These are phyloP conservation scores for Excoecaria agallocha DNA, from an alignment of 345 rosid genomes.

Conservation along the genomic window DNA sequence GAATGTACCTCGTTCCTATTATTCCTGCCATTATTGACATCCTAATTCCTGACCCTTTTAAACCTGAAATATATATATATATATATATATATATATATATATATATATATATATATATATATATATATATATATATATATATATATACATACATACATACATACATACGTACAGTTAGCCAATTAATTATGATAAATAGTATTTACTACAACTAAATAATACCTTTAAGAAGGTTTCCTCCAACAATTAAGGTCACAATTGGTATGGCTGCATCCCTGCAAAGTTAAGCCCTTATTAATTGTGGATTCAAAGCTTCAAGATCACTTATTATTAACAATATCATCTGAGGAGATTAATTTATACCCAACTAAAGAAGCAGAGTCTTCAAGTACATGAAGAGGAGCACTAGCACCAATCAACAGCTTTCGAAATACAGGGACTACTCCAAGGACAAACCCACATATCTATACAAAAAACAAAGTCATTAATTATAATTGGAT, in stretches of 20 bases:
- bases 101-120: too few relatives aligned
- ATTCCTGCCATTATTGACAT: constrained; percentile 32
- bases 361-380: constrained; percentile 42
- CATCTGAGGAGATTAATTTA: background rate
- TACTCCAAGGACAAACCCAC: constrained; percentile 35
- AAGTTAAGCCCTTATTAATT: background rate
- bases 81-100: too few relatives aligned
- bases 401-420: constrained; percentile 37
- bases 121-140: too few relatives aligned
- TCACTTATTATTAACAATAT: background rate
- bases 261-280: constrained; percentile 48
- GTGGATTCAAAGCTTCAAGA: too few relatives aligned
- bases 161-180: too few relatives aligned
- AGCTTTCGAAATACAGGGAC: constrained; percentile 24
- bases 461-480: constrained; percentile 15
- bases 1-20: constrained; percentile 31
- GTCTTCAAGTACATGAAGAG: constrained; percentile 34
- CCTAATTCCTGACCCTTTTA: constrained; percentile 36
- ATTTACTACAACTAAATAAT: background rate
- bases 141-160: too few relatives aligned
- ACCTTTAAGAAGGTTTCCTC: constrained; percentile 50
- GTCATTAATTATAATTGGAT: too few relatives aligned
- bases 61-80: constrained; percentile 32
- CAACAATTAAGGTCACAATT: constrained; percentile 36
- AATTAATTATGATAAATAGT: too few relatives aligned